Conservation (phyloP, 768 basidiomycete genomes). For the Mycena latifolia region DNA sequence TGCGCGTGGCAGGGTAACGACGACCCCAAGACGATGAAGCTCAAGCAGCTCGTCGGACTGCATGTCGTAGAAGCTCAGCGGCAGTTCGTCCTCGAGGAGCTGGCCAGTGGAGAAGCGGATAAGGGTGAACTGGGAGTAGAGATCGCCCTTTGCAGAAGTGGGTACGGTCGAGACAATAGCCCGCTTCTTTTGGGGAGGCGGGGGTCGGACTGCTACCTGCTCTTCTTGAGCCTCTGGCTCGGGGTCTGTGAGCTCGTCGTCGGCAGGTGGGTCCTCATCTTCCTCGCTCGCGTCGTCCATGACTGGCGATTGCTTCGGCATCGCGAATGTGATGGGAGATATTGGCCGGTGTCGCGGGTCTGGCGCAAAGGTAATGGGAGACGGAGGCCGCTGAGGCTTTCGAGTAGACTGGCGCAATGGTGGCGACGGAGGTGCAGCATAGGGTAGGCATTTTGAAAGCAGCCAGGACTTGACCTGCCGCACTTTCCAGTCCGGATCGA, state of each 20-base stretch:
- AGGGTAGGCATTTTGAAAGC: slow-evolving; percentile 65
- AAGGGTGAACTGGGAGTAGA: slow-evolving; percentile 57
- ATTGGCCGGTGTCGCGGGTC: slow-evolving; percentile 53
- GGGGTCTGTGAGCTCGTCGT: slow-evolving; percentile 14
- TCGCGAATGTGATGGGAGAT: slow-evolving; percentile 60
- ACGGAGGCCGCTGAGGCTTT: slow-evolving; percentile 58
- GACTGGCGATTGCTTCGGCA: slow-evolving; percentile 26
- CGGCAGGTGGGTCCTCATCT: slow-evolving; percentile 1
- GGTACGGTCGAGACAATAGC: slow-evolving; percentile 12
- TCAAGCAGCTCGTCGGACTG: slow-evolving; percentile 78
- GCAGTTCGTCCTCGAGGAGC: slow-evolving; percentile 75
- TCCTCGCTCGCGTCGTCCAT: slow-evolving; percentile 23
- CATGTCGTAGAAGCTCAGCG: slow-evolving; percentile 69
- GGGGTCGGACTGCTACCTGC: background rate
- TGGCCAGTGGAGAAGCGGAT: slow-evolving; percentile 78
- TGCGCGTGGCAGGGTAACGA: slow-evolving; percentile 58
- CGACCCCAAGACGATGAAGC: slow-evolving; percentile 61
- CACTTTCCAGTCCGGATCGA: slow-evolving; percentile 71
- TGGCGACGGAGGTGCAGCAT: slow-evolving; percentile 43
- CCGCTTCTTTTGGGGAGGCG: slow-evolving; percentile 21
- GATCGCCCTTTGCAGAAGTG: slow-evolving; percentile 27
- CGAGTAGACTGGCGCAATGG: slow-evolving; percentile 22
- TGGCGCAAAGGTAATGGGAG: slow-evolving; percentile 79
- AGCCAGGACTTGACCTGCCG: slow-evolving; percentile 73
- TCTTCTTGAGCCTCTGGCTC: background rate